Evolutionary conservation across 345 rosid species (phyloP).

Genomic region (Bruguiera sexangula): DNA sequence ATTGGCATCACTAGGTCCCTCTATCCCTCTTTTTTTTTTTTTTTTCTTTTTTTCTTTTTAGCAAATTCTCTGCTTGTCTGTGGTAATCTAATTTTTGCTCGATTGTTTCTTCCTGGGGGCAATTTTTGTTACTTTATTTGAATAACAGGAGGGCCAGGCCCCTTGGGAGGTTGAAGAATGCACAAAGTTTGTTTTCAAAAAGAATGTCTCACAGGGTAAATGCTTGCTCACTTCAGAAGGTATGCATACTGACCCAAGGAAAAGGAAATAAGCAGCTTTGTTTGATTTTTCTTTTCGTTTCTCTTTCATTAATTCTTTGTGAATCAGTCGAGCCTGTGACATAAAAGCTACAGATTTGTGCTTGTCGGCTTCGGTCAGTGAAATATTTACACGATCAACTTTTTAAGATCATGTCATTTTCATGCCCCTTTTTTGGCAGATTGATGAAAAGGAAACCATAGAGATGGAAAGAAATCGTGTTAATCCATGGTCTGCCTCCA

Average conservation of each 20-base stretch:
- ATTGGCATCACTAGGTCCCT: constrained; percentile 68
- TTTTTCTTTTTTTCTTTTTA: not conserved
- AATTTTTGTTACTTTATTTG: not conserved
- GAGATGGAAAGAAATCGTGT: constrained; percentile 25
- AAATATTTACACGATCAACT: not conserved
- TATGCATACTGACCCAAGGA: constrained; percentile 12
- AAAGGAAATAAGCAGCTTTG: not conserved
- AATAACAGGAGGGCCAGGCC: constrained; percentile 63
- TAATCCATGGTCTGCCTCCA: constrained; percentile 74
- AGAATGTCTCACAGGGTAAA: constrained; percentile 59
- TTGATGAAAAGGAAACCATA: constrained; percentile 23
- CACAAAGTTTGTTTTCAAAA: constrained; percentile 53
- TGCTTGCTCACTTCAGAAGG: constrained; percentile 48
- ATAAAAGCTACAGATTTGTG: not conserved
- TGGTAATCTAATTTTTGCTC: not conserved
- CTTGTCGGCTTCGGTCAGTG: not conserved
- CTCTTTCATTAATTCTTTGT: not conserved
- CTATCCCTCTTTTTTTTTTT: not conserved
- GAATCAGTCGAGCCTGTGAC: not conserved
- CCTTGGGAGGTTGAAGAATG: constrained; percentile 56
- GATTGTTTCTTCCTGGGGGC: constrained; percentile 13
- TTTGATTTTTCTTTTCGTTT: not conserved
- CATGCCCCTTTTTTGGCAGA: constrained; percentile 32
- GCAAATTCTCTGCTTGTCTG: not conserved
- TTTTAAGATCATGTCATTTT: constrained; percentile 3